A percentile compares a stretch with the other conserved stretches of the same genome.
Evolutionary conservation across 305 asterid species (phyloP).

Genomic region (Petunia hybrid): DNA sequence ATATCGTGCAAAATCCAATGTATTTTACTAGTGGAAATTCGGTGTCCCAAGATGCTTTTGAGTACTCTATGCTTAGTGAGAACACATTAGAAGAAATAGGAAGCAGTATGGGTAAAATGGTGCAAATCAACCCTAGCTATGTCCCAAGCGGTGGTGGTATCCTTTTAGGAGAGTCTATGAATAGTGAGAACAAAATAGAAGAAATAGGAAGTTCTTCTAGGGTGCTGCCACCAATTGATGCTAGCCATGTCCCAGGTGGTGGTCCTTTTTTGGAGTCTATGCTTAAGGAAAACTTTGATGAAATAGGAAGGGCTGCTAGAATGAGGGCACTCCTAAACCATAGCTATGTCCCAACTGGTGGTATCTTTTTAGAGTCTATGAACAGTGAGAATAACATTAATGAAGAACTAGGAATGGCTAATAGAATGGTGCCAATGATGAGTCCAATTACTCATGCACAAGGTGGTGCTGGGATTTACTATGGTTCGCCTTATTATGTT

Average conservation of each 20-base stretch:
- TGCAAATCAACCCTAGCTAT: no score
- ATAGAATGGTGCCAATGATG: constrained; percentile 15
- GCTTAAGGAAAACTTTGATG: background rate
- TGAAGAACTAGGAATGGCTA: background rate
- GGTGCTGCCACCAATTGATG: background rate
- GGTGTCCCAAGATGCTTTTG: background rate
- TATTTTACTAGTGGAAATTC: no score
- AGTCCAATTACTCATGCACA: background rate
- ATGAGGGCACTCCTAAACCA: background rate
- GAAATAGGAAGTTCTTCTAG: background rate
- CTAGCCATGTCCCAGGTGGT: background rate
- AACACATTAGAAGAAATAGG: background rate
- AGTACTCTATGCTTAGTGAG: no score
- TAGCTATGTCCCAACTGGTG: background rate
- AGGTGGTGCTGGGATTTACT: background rate
- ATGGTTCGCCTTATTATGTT: background rate
- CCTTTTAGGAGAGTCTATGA: background rate
- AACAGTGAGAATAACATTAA: background rate
- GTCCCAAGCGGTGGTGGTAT: no score
- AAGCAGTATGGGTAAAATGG: background rate
- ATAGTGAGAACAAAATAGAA: background rate
- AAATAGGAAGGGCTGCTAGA: background rate
- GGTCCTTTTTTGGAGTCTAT: background rate
- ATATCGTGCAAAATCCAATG: constrained; percentile 37
- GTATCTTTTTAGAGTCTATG: background rate